Conservation (phyloP, 768 basidiomycete species). For the Auriscalpium orientale region DNA sequence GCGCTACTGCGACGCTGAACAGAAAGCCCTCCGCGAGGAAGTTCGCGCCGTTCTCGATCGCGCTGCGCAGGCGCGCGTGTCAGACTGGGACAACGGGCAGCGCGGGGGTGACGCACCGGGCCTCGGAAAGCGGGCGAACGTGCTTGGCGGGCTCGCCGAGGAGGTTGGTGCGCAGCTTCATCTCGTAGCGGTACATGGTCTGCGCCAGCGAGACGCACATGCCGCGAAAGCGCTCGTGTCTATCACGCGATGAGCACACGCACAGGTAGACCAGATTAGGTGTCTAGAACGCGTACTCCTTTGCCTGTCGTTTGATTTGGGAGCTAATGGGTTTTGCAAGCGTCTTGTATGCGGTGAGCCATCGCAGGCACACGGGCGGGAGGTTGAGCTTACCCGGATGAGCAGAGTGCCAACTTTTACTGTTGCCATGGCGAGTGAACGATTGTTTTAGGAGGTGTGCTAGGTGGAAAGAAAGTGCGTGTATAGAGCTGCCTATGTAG, state of each 20-base stretch:
- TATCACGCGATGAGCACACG: slow-evolving; percentile 17
- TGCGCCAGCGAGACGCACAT: slow-evolving; percentile 73
- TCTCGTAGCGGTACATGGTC: slow-evolving; percentile 66
- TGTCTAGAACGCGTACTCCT: slow-evolving; percentile 41
- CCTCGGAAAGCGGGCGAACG: slow-evolving; percentile 71
- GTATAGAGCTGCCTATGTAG: too few species aligned
- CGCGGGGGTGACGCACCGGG: slow-evolving; percentile 37
- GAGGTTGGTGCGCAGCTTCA: slow-evolving; percentile 64
- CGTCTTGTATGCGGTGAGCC: slow-evolving; percentile 39
- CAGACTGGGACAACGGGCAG: background rate
- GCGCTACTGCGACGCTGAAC: slow-evolving; percentile 62
- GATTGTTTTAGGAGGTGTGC: too few species aligned
- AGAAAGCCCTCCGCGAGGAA: slow-evolving; percentile 80
- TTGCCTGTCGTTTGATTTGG: slow-evolving; percentile 62
- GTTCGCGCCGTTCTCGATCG: slow-evolving; percentile 83
- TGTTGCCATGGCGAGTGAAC: slow-evolving; percentile 46
- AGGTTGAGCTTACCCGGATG: slow-evolving; percentile 50
- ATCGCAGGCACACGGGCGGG: background rate
- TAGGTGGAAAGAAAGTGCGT: too few species aligned
- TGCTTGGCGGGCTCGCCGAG: slow-evolving; percentile 69
- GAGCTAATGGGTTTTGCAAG: slow-evolving; percentile 75
- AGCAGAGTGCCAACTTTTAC: slow-evolving; percentile 68
- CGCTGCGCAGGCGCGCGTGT: slow-evolving; percentile 32
- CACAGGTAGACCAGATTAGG: background rate
- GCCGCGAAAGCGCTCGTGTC: slow-evolving; percentile 65